Percentiles rank a stretch among this genome's conserved stretches.
Conservation (phyloP, 2,329 filamentous ascomycete species). For the Verticillium isaacii region DNA sequence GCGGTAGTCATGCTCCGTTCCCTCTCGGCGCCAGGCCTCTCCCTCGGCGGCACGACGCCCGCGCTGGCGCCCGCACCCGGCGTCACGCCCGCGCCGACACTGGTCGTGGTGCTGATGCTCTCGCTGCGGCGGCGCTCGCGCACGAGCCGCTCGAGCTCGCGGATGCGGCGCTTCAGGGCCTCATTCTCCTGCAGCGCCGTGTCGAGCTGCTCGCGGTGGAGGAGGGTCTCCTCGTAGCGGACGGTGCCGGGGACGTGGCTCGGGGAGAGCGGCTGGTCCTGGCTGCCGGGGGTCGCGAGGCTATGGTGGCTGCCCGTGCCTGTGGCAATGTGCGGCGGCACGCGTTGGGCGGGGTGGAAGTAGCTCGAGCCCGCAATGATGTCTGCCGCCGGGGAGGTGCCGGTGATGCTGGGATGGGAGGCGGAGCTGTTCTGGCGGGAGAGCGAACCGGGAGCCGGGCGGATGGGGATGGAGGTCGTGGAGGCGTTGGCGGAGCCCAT, state of each 20-base stretch:
- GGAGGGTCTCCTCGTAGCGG: constrained; percentile 59
- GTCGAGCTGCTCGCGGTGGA: constrained; percentile 57
- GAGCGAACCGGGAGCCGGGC: constrained; percentile 38
- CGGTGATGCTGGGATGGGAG: constrained; percentile 46
- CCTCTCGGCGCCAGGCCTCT: constrained; percentile 30
- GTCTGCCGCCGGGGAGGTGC: constrained; percentile 34
- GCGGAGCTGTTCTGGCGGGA: constrained; percentile 52
- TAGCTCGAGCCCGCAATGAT: constrained; percentile 42
- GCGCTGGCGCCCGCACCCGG: constrained; percentile 18
- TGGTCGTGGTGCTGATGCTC: constrained; percentile 44
- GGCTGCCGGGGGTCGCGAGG: constrained; percentile 32
- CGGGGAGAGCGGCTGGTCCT: constrained; percentile 39
- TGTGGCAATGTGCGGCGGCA: constrained; percentile 25
- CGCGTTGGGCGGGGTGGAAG: constrained; percentile 34
- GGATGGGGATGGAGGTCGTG: constrained; percentile 37
- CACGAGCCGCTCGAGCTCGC: constrained; percentile 55
- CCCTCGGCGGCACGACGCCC: constrained; percentile 41
- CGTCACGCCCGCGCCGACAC: constrained; percentile 20
- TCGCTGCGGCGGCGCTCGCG: constrained; percentile 44
- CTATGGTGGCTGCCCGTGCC: not conserved
- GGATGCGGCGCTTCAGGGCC: constrained; percentile 52
- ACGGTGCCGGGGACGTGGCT: constrained; percentile 51
- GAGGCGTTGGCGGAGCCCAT: constrained; percentile 30
- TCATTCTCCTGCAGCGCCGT: constrained; percentile 61
- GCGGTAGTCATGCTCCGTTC: constrained; percentile 36